Evolutionary conservation across 352 stramenopile genomes (phyloP).

Genomic region (Aphanomyces cochlioides): DNA sequence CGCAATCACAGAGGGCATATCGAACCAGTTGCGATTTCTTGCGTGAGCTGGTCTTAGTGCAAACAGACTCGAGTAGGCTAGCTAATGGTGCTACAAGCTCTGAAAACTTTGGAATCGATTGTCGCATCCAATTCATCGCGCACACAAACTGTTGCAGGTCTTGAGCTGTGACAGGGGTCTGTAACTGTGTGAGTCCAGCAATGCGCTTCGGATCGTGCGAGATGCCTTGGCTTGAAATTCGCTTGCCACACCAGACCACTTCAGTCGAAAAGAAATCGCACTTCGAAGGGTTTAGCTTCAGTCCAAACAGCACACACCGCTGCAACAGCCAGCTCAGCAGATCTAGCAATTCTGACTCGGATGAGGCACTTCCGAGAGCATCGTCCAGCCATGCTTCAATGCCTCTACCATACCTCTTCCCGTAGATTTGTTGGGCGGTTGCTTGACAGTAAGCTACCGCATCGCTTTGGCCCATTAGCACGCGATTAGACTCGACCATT

Average conservation of each 20-base stretch:
- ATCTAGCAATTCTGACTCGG: neutral
- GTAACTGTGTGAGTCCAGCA: neutral
- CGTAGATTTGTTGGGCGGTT: neutral
- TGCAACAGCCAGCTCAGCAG: neutral
- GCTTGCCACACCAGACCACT: neutral
- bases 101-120: too few relatives aligned
- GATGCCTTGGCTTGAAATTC: neutral
- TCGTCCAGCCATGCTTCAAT: constrained; percentile 2
- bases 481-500: neutral
- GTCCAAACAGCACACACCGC: neutral
- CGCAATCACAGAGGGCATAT: too few relatives aligned
- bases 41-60: too few relatives aligned
- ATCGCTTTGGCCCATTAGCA: neutral
- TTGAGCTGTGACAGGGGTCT: neutral
- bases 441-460: neutral
- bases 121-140: too few relatives aligned
- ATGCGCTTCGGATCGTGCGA: neutral
- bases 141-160: too few relatives aligned
- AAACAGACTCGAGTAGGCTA: too few relatives aligned
- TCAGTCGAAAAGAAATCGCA: neutral
- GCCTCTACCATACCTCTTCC: neutral
- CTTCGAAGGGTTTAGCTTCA: constrained; percentile 1
- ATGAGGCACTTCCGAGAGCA: neutral
- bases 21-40: too few relatives aligned
- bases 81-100: too few relatives aligned